A percentile compares a stretch with the other conserved stretches of the same genome.
phyloP scores from a whole-genome alignment of 2,329 filamentous ascomycete genomes.

The Akanthomyces muscarius region DNA sequence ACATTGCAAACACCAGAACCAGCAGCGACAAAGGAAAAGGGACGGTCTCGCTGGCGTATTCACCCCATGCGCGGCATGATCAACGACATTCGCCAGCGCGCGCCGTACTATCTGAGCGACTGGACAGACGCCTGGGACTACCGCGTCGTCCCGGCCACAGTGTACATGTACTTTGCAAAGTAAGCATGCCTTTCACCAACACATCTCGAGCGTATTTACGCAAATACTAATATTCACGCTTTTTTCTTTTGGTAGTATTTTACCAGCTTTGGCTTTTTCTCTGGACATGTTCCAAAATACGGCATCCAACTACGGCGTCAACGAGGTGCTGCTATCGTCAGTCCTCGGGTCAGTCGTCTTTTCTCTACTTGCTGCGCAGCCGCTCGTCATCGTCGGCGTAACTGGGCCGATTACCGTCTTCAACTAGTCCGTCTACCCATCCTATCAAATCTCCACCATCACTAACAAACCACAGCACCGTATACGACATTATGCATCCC shows the following conservation, averaged over 20 bases:
- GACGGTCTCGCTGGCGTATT: conserved; percentile 67
- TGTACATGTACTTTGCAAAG: conserved; percentile 97
- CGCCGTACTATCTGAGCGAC: conserved; percentile 76
- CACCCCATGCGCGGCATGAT: conserved; percentile 74
- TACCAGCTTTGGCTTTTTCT: conserved; percentile 83
- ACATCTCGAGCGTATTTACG: too few relatives aligned
- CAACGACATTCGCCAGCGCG: conserved; percentile 69
- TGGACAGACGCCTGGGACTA: conserved; percentile 90
- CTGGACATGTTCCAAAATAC: conserved; percentile 93
- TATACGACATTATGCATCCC: conserved; percentile 80
- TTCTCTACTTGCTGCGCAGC: conserved; percentile 73
- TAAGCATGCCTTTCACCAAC: conserved; percentile 39
- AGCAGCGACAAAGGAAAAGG: neutral
- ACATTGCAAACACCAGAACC: neutral
- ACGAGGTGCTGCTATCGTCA: conserved; percentile 83
- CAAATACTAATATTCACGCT: conserved; percentile 17
- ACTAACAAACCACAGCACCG: conserved; percentile 50
- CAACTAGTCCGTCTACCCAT: conserved; percentile 61
- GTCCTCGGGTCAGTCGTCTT: conserved; percentile 82
- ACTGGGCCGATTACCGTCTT: conserved; percentile 89
- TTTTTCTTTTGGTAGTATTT: conserved; percentile 53
- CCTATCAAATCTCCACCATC: neutral
- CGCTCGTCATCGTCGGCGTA: conserved; percentile 85
- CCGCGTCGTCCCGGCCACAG: conserved; percentile 77
- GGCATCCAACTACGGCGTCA: conserved; percentile 78